Base-by-base conservation (phyloP, 495 filamentous ascomycete species). In the Trichoderma gamsii region DNA sequence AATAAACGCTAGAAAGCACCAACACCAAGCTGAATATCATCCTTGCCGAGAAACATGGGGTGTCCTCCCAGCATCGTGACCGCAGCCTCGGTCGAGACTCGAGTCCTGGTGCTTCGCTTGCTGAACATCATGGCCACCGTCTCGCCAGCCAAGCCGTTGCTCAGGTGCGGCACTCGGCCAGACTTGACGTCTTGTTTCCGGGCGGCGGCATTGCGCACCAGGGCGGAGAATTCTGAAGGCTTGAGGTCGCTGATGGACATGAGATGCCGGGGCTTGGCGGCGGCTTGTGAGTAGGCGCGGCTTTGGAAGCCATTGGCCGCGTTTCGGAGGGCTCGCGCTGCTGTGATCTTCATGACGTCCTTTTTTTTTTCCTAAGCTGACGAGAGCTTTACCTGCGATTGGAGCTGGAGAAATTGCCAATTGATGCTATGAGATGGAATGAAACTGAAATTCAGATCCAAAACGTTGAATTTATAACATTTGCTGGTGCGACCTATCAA, bases 61-160 rank as follows among this genome's bases (percentile, higher is more conserved):
- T 97, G 91, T 3, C 95, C 95, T 52, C 92, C 90, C 82, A 99
- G 85, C 52, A 88, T 78, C 21, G 88, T 85, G 15, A 96, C 85
- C 12, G 95, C 95, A 8, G 88, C 87, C 80, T 99, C 95, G 16
- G 92, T 96, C 16, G 92, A 97, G 35, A 99, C 88, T 64, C 95
- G 86, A 18, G 95, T 99, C 63, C 95, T 84, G 16, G 95, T 99
- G 71, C 89, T 93, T 35, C 93, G 87, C 81, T 99, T 99, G 81
- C 83, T 93, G 83, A 99, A 98, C 82, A 93, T 89, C 88, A 99
- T 91, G 69, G 95, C 93, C 15, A 97, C 85, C 4, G 93, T 96
- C 77, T 92, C 86, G 27, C 92, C 91, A 25, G 84, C 78, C 69
- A 93, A 74, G 1, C 83, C 85, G n/a, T 88, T 89, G 16, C 81